Base-by-base conservation (phyloP, 2,329 filamentous ascomycete species). In the Stemphylium lycopersici region DNA sequence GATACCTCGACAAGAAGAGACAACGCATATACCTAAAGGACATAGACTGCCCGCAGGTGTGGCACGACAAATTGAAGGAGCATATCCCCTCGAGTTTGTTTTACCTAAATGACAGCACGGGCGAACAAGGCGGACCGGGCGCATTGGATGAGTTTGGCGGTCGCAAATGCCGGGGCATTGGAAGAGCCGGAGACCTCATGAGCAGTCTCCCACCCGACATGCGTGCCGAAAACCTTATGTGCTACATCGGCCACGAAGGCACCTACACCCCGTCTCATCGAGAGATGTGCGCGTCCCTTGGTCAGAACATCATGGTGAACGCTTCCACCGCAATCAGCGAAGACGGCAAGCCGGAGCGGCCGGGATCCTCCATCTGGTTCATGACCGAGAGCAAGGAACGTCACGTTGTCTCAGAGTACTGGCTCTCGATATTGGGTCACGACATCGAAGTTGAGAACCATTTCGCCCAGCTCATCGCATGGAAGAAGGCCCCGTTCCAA, bases 261-360 rank as follows among this genome's bases (percentile, higher is more conserved):
- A 99, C 95, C 1, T 98, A 93, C 70, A 99, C 95, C 0, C 93
- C 95, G 8, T 88, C 93, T 0, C 95, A 99, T 77, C 87, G 91
- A 62, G 95, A 99, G 74, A 99, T 99, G 95, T 99, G 95, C 75
- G 95, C 91, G 11, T 96, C 90, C 32, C 79, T 98, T 11, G 93
- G 95, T 0, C 95, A 99, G 63, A 99, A 99, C 69, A 93, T 99
- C 65, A 98, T 99, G 95, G 92, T 99, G 2, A 91, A 97, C 62
- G 87, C 92, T 2, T 98, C 93, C 0, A 77, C 76, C 39, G 80
- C 79, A 1, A 79, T 85, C 2, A 79, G 84, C 15, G 84, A 88
- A 49, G 81, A 89, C 45, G 90, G 89, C 4, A 90, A 95, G 69
- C 76, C 77, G 0, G 85, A 85, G 39, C 90, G 87, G 59, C 85